A percentile compares a stretch with the other conserved stretches of the same genome.
Evolutionary conservation across 345 rosid genomes (phyloP).

Genomic region (Gossypium bickii): DNA sequence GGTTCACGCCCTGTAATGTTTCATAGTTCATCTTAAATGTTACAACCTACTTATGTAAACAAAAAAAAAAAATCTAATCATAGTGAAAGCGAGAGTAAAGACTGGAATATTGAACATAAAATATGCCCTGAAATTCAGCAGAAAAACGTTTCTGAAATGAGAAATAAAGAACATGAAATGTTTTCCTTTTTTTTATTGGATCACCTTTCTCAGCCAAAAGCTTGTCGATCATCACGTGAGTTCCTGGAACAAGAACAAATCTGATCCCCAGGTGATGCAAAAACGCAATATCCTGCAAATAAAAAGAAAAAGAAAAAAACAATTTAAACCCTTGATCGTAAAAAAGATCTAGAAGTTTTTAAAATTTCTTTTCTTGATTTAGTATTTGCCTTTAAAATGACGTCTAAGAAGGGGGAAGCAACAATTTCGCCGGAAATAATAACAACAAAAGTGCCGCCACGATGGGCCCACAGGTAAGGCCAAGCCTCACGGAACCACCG

Average conservation of each 20-base stretch:
- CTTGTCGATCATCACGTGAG: conserved; percentile 77
- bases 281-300: conserved; percentile 80
- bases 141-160: no score
- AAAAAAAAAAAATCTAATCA: background rate
- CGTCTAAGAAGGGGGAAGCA: conserved; percentile 51
- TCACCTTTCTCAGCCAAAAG: conserved; percentile 79
- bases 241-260: conserved; percentile 84
- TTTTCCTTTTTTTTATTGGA: background rate
- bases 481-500: conserved; percentile 97
- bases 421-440: conserved; percentile 67
- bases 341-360: conserved; percentile 16
- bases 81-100: no score
- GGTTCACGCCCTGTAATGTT: conserved; percentile 56
- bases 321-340: background rate
- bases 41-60: conserved; percentile 10
- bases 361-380: background rate
- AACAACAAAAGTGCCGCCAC: conserved; percentile 70
- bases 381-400: conserved; percentile 60
- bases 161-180: no score
- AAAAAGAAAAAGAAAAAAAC: background rate
- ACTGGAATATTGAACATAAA: no score
- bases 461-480: conserved; percentile 91
- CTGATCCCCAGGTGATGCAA: conserved; percentile 82
- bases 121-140: no score
- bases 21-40: conserved; percentile 8